These are phyloP conservation scores for Astrocystis sublimbata DNA, from an alignment of 495 filamentous ascomycete genomes.

Conservation along the genomic window DNA sequence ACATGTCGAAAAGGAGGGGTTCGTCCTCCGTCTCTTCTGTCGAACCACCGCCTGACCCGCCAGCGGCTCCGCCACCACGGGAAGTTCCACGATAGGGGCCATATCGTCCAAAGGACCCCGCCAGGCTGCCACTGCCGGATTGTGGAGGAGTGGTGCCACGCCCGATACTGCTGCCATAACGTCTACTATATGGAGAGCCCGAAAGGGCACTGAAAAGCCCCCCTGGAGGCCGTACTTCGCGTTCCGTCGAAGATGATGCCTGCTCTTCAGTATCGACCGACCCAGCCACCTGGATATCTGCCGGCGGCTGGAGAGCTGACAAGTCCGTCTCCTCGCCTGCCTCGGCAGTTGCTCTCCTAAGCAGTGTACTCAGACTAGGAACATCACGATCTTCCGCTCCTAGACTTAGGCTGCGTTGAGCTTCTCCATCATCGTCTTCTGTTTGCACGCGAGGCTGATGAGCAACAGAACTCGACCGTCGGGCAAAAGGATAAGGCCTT, in stretches of 20 bases:
- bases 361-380: conserved; percentile 57
- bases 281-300: conserved; percentile 42
- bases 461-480: conserved; percentile 78
- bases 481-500: conserved; percentile 59
- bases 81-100: conserved; percentile 54
- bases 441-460: conserved; percentile 60
- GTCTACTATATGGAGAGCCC: conserved; percentile 36
- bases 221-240: conserved; percentile 37
- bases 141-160: conserved; percentile 36
- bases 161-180: conserved; percentile 33
- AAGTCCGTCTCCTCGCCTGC: conserved; percentile 30
- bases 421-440: conserved; percentile 64
- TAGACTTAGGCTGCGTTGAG: conserved; percentile 73
- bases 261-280: conserved; percentile 43
- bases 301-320: conserved; percentile 46
- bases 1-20: conserved; percentile 84
- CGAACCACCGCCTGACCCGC: conserved; percentile 46
- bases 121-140: conserved; percentile 43
- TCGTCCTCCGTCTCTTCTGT: conserved; percentile 69
- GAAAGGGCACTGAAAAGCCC: conserved; percentile 32
- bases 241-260: conserved; percentile 43
- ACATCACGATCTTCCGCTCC: conserved; percentile 67
- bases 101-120: conserved; percentile 54
- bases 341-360: conserved; percentile 47
- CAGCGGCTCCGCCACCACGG: conserved; percentile 43